Conservation (phyloP, 176 grass and related monocot genomes). For the Paspalum vaginatum region DNA sequence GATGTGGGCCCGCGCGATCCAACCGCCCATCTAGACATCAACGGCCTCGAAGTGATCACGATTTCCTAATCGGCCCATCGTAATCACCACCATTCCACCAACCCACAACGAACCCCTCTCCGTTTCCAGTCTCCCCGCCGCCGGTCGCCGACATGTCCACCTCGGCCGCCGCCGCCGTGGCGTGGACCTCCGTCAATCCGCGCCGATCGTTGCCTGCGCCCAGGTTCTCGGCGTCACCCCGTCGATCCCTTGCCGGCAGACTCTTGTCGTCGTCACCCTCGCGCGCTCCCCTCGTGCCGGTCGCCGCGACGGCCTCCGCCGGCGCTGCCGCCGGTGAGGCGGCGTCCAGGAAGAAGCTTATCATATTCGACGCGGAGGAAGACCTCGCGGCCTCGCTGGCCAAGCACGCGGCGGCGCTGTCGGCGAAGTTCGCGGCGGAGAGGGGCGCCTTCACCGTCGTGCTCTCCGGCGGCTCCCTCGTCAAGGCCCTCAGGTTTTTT, state of each 20-base stretch:
- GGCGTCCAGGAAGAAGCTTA: constrained; percentile 41
- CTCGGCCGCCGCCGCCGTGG: constrained; percentile 7
- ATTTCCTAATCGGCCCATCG: background rate
- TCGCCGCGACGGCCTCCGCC: constrained; percentile 6
- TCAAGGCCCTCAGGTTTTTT: constrained; percentile 62
- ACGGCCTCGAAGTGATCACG: constrained; percentile 22
- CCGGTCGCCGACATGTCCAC: constrained; percentile 26
- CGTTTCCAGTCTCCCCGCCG: constrained; percentile 20
- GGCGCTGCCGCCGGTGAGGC: constrained; percentile 13
- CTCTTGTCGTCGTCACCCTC: background rate
- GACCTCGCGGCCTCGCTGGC: constrained; percentile 59
- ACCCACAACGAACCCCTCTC: background rate
- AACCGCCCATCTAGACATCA: constrained; percentile 24
- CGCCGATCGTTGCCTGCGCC: background rate
- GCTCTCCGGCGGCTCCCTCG: constrained; percentile 77
- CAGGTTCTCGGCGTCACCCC: background rate
- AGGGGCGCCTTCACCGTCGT: constrained; percentile 79
- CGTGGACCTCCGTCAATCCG: background rate
- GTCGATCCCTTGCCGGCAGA: background rate
- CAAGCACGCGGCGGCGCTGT: constrained; percentile 65
- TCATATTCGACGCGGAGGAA: constrained; percentile 64
- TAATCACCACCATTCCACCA: constrained; percentile 11
- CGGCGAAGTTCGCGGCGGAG: constrained; percentile 68
- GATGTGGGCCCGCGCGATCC: background rate
- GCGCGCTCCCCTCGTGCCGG: constrained; percentile 14